phyloP scores from a whole-genome alignment of 129 eudicot species.

The Arctium minus region DNA sequence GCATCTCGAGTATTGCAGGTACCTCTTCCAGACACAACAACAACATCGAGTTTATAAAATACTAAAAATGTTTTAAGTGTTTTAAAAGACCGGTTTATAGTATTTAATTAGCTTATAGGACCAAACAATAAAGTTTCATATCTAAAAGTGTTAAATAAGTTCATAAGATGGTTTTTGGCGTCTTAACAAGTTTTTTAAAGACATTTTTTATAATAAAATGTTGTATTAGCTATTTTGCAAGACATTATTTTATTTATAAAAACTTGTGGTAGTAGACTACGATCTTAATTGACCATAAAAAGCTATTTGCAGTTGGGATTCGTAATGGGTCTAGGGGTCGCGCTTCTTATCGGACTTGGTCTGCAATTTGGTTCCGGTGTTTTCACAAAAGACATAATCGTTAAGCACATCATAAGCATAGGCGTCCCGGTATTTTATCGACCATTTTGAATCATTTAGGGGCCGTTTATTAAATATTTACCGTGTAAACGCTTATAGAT shows the following conservation, averaged over 20 bases:
- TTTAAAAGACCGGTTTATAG: too few species aligned
- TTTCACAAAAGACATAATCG: slow-evolving; percentile 52
- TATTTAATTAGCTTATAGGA: neutral
- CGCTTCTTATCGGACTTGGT: slow-evolving; percentile 56
- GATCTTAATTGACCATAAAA: neutral
- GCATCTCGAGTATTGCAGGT: slow-evolving; percentile 84
- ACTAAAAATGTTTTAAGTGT: too few species aligned
- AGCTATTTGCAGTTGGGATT: slow-evolving; percentile 60
- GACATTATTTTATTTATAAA: too few species aligned
- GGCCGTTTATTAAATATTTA: too few species aligned
- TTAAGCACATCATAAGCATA: slow-evolving; percentile 43
- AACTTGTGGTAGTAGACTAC: neutral
- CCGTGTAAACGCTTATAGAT: too few species aligned
- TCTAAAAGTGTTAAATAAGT: neutral
- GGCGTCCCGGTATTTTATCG: slow-evolving; percentile 57
- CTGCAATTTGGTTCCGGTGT: slow-evolving; percentile 58
- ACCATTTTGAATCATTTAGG: too few species aligned
- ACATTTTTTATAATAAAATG: neutral
- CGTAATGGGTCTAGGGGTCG: slow-evolving; percentile 60
- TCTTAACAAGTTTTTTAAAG: too few species aligned
- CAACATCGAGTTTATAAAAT: too few species aligned
- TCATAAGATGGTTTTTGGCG: too few species aligned
- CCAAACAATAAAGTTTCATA: too few species aligned
- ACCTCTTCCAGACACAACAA: neutral
- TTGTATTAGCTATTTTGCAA: too few species aligned